Evolutionary conservation across 1,284 basidiomycete genomes (phyloP).

Genomic region (Sparassis latifolia): DNA sequence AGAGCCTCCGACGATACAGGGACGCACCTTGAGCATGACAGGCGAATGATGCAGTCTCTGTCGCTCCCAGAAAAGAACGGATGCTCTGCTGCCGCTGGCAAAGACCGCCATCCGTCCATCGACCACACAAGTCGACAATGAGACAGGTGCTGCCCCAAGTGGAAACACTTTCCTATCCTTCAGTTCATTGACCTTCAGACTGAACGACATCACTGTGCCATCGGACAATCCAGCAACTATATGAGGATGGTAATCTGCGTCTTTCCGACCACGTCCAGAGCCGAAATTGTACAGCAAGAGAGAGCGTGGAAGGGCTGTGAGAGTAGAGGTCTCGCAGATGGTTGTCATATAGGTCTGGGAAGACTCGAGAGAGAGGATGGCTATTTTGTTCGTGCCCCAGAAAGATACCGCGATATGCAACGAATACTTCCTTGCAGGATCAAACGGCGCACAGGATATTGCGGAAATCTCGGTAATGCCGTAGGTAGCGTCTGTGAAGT

Average conservation of each 20-base stretch:
- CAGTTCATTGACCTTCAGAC: slow-evolving; percentile 39
- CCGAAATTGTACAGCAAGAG: slow-evolving; percentile 67
- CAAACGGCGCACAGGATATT: slow-evolving; percentile 53
- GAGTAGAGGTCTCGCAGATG: slow-evolving; percentile 36
- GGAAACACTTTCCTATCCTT: slow-evolving; percentile 52
- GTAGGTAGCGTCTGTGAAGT: slow-evolving; percentile 13
- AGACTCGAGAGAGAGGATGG: slow-evolving; percentile 46
- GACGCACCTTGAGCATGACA: slow-evolving; percentile 64
- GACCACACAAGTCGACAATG: slow-evolving; percentile 44
- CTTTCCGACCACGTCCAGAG: slow-evolving; percentile 26
- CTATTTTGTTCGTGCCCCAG: slow-evolving; percentile 68
- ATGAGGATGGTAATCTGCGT: slow-evolving; percentile 37
- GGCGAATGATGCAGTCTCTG: slow-evolving; percentile 64
- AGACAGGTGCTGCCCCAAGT: slow-evolving; percentile 67
- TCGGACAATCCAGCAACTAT: slow-evolving; percentile 78
- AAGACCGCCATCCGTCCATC: slow-evolving; percentile 50
- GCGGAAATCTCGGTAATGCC: slow-evolving; percentile 53
- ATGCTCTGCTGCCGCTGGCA: slow-evolving; percentile 58
- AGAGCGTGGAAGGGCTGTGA: slow-evolving; percentile 63
- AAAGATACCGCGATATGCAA: slow-evolving; percentile 59
- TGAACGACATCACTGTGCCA: slow-evolving; percentile 68
- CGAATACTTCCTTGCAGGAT: slow-evolving; percentile 40
- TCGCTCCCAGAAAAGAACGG: slow-evolving; percentile 61
- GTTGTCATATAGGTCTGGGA: slow-evolving; percentile 31
- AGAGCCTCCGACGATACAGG: neutral